Percentiles rank a stretch among this genome's conserved stretches.
Evolutionary conservation across 805 yeast species (phyloP).

Genomic region (Saccharomyces eubayanus): DNA sequence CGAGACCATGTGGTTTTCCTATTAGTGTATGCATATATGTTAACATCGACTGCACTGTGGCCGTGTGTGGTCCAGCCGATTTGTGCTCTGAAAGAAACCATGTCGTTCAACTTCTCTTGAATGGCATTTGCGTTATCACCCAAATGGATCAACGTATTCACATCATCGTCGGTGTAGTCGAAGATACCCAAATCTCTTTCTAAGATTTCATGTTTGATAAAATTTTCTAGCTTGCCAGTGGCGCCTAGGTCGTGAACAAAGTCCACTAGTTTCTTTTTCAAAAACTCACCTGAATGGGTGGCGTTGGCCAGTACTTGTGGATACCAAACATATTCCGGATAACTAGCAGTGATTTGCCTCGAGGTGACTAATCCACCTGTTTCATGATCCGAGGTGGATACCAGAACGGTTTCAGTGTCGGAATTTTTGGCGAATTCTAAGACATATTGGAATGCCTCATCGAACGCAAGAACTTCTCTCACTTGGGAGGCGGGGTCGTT

Average conservation of each 20-base stretch:
- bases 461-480: slow-evolving; percentile 81
- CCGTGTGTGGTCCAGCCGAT: slow-evolving; percentile 98
- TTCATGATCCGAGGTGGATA: slow-evolving; percentile 89
- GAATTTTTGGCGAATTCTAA: slow-evolving; percentile 57
- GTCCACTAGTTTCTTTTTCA: slow-evolving; percentile 38
- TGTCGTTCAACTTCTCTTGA: slow-evolving; percentile 49
- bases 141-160: slow-evolving; percentile 35
- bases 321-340: slow-evolving; percentile 85
- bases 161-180: slow-evolving; percentile 50
- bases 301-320: slow-evolving; percentile 69
- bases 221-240: slow-evolving; percentile 29
- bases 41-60: slow-evolving; percentile 92
- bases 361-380: slow-evolving; percentile 92
- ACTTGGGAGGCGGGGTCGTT: slow-evolving; percentile 95
- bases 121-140: slow-evolving; percentile 23
- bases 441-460: slow-evolving; percentile 70
- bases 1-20: slow-evolving; percentile 36
- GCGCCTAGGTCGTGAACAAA: slow-evolving; percentile 28
- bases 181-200: slow-evolving; percentile 58
- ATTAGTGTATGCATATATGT: slow-evolving; percentile 74
- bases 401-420: slow-evolving; percentile 67
- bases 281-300: slow-evolving; percentile 68
- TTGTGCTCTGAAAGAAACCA: slow-evolving; percentile 75
- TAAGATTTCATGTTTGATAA: slow-evolving; percentile 46
- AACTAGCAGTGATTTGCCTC: slow-evolving; percentile 55